Evolutionary conservation across 768 basidiomycete species (phyloP).

Genomic region (Collybiopsis luxurians): DNA sequence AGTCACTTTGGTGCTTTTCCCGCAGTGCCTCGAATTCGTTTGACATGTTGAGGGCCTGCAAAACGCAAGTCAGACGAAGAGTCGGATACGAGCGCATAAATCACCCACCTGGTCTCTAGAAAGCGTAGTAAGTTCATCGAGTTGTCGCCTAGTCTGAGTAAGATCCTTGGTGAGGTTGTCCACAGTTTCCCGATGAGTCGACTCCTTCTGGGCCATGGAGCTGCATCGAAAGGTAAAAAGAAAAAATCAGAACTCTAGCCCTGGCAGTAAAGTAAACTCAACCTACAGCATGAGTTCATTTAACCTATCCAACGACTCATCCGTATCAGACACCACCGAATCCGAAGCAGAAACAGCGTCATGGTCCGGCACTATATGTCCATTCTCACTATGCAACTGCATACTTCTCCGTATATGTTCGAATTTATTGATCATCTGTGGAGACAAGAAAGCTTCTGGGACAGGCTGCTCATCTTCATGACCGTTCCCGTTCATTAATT

Average conservation of each 20-base stretch:
- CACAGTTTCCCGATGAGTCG: conserved; percentile 79
- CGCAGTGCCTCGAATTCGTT: conserved; percentile 78
- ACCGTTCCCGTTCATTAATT: not conserved
- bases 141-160: conserved; percentile 65
- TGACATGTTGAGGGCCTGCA: conserved; percentile 84
- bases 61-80: conserved; percentile 4
- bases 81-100: not conserved
- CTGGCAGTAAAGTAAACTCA: not conserved
- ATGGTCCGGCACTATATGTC: conserved; percentile 28
- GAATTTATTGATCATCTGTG: conserved; percentile 71
- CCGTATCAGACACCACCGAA: conserved; percentile 46
- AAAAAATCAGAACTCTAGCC: conserved; percentile 9
- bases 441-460: conserved; percentile 49
- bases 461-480: conserved; percentile 16
- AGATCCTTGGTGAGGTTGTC: conserved; percentile 70
- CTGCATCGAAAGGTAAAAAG: too few relatives aligned
- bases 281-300: conserved; percentile 92
- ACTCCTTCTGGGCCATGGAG: conserved; percentile 98
- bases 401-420: conserved; percentile 70
- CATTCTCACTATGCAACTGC: conserved; percentile 37
- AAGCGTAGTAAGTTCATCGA: conserved; percentile 77
- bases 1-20: conserved; percentile 52
- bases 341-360: conserved; percentile 36
- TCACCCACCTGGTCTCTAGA: conserved; percentile 77
- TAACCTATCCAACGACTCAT: conserved; percentile 74